These are phyloP conservation scores for Luffa acutangula DNA, from an alignment of 306 rosid species.

Conservation along the genomic window DNA sequence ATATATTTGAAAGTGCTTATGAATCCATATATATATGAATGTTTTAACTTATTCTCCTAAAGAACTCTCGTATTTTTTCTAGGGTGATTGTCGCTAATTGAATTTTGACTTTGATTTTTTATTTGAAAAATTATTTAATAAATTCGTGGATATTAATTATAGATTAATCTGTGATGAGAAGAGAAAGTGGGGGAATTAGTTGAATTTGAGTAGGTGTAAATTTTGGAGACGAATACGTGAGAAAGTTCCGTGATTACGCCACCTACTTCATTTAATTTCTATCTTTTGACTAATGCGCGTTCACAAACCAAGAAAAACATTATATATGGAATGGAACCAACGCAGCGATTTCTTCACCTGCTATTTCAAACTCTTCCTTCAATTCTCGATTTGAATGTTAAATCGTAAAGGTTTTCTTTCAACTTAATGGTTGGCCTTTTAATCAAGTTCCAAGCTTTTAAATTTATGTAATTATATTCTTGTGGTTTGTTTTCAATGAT, in stretches of 20 bases:
- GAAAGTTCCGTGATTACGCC: neutral
- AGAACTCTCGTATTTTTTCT: neutral
- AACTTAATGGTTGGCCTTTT: too few relatives aligned
- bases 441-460: too few relatives aligned
- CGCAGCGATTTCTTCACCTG: neutral
- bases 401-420: neutral
- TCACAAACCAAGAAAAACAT: neutral
- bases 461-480: too few relatives aligned
- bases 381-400: neutral
- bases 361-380: neutral
- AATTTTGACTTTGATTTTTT: neutral
- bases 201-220: neutral
- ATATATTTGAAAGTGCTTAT: too few relatives aligned
- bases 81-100: neutral
- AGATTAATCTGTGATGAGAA: neutral
- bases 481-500: too few relatives aligned
- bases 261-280: conserved; percentile 4
- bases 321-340: neutral
- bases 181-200: neutral
- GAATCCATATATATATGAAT: too few relatives aligned
- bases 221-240: neutral
- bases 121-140: neutral
- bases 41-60: neutral
- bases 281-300: neutral
- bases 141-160: neutral